Percentiles rank a stretch among this genome's conserved stretches.
Conservation (phyloP, 768 basidiomycete genomes). For the Suillus placidus region DNA sequence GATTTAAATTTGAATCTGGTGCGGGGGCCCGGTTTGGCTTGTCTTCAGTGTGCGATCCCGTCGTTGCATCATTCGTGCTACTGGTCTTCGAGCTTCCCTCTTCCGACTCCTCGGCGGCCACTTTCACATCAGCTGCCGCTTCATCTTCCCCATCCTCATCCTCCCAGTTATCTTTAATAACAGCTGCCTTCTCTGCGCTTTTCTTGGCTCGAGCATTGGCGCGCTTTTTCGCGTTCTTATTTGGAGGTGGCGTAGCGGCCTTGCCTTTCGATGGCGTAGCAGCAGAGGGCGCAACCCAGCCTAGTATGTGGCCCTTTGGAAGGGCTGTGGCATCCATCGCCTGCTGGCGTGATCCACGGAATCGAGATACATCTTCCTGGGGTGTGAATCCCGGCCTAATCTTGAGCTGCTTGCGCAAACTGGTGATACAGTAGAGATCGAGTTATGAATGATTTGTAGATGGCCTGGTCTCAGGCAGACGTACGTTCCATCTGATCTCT, state of each 20-base stretch:
- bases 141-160: constrained; percentile 55
- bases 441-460: constrained; percentile 12
- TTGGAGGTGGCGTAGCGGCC: constrained; percentile 44
- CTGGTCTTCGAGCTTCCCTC: constrained; percentile 26
- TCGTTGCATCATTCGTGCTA: constrained; percentile 15
- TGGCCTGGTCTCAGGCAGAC: constrained; percentile 13
- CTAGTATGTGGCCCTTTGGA: constrained; percentile 81
- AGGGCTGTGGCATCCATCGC: constrained; percentile 65
- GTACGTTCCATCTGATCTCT: constrained; percentile 84
- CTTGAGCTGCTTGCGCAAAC: constrained; percentile 85
- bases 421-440: constrained; percentile 33
- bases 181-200: constrained; percentile 50
- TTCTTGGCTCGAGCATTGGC: constrained; percentile 79
- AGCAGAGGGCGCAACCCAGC: constrained; percentile 70
- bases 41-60: constrained; percentile 29
- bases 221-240: constrained; percentile 83
- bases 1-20: constrained; percentile 16
- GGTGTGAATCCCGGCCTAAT: constrained; percentile 93
- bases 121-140: constrained; percentile 20
- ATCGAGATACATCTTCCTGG: constrained; percentile 90
- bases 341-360: constrained; percentile 76
- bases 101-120: constrained; percentile 27
- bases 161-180: constrained; percentile 79
- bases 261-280: constrained; percentile 35
- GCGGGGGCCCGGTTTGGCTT: constrained; percentile 25